Evolutionary conservation across 306 rosid species (phyloP), one percentile per base, ranked within the genome.

Genomic region (Cicer cuneatum): DNA sequence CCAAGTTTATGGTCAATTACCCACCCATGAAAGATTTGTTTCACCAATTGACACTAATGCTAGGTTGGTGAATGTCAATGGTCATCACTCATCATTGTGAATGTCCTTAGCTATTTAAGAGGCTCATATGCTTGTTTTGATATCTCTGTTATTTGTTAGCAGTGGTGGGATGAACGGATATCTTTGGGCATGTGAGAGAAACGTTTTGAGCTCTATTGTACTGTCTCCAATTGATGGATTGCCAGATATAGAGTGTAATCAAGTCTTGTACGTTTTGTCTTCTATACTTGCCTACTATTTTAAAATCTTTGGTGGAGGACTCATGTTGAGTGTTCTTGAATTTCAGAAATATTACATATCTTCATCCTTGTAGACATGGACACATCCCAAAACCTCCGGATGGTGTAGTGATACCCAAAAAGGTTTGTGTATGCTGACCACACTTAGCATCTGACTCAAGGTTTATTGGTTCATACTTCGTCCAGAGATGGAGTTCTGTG

Each of bases 131-230:
- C 61, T 59, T 70, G 7, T 58, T 47, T 41, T 71, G 73, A 39
- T 54, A 12, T 66, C 38, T 43, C 53, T 66, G 21, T 6, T 49
- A 35, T 63, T 72, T 51, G 21, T 78, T 76, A 73, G 69, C 89
- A 94, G 98, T 40, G 92, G 86, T 73, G 95, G 98, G 72, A 94
- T 94, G 96, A 91, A 91, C 75, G 98, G 98, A 78, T 88, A 10
- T 79, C 81, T 91, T 77, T 90, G 89, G 92, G 73, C 84, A 51
- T 72, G 78, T 35, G 96, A 94, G 79, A 91, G 95, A 78, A 94
- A 89, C 85, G 86, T 67, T 38, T 7, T 87, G 53, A 85, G 75
- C 75, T 66, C 62, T 21, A 8, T 62, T 60, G 85, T 90, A 69
- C 70, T 62, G n/a, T 94, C 98, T 53, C 96, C 98, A 53, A 45